Evolutionary conservation across 2,329 filamentous ascomycete species (phyloP).

Genomic region (Fusarium luffae): DNA sequence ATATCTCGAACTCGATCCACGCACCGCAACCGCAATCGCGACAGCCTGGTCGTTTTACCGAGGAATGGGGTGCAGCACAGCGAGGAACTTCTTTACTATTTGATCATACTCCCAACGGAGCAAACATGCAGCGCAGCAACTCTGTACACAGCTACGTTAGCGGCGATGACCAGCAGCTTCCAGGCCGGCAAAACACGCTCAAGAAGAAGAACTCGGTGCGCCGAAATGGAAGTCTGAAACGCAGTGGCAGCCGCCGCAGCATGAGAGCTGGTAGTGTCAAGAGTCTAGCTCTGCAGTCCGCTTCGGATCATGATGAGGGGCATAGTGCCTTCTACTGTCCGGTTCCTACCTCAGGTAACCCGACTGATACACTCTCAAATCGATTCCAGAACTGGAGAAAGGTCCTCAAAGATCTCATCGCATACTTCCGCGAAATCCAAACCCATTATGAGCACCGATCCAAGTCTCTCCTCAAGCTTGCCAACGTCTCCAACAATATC

Average conservation of each 20-base stretch:
- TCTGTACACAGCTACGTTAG: conserved; percentile 67
- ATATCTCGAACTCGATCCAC: conserved; percentile 29
- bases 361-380: conserved; percentile 86
- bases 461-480: conserved; percentile 84
- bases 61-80: conserved; percentile 77
- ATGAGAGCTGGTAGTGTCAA: conserved; percentile 87
- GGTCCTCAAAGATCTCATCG: conserved; percentile 91
- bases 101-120: conserved; percentile 55
- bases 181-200: conserved; percentile 74
- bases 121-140: conserved; percentile 68
- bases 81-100: conserved; percentile 71
- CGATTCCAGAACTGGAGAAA: conserved; percentile 98
- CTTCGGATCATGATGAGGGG: conserved; percentile 72
- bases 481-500: conserved; percentile 85
- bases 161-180: conserved; percentile 57
- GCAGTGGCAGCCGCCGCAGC: conserved; percentile 83
- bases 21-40: conserved; percentile 39
- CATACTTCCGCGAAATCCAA: conserved; percentile 94
- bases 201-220: conserved; percentile 89
- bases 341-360: conserved; percentile 86
- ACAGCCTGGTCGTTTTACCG: conserved; percentile 67
- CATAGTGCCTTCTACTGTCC: conserved; percentile 92
- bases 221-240: conserved; percentile 77
- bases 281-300: conserved; percentile 79
- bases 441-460: conserved; percentile 86